These are phyloP conservation scores for Colletotrichum trifolii DNA, from an alignment of 2,329 filamentous ascomycete genomes.

Conservation along the genomic window DNA sequence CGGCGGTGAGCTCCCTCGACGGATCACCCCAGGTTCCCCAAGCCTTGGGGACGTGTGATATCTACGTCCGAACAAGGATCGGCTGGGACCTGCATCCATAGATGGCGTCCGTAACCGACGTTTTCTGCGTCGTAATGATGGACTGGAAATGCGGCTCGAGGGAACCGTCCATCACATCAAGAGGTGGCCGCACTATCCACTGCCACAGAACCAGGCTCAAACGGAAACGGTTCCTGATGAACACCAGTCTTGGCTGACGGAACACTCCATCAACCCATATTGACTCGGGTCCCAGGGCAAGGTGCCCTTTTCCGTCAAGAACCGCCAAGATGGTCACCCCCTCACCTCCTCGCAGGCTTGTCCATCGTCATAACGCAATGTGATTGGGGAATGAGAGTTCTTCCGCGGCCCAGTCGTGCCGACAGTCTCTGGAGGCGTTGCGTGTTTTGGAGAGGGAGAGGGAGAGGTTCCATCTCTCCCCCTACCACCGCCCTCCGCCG, in stretches of 20 bases:
- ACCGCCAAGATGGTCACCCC: background rate
- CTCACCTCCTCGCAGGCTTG: background rate
- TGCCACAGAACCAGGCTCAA: background rate
- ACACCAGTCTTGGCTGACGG: slow-evolving; percentile 1
- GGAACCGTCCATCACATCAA: background rate
- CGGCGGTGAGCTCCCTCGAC: too few species aligned
- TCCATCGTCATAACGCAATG: background rate
- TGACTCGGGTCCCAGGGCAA: background rate
- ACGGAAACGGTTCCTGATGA: background rate
- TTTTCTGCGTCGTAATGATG: background rate
- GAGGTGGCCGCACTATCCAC: too few species aligned
- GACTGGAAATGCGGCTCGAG: slow-evolving; percentile 18
- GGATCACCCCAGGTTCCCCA: too few species aligned
- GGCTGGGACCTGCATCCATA: background rate
- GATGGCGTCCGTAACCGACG: background rate
- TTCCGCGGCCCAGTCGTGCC: slow-evolving; percentile 9
- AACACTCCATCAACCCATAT: background rate
- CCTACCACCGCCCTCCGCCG: too few species aligned
- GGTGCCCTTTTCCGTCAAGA: background rate
- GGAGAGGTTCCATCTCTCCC: too few species aligned
- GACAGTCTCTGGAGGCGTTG: slow-evolving; percentile 5
- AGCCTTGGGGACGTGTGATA: too few species aligned
- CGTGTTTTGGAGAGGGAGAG: too few species aligned
- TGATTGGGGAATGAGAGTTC: background rate
- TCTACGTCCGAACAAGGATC: background rate